These are phyloP conservation scores for Diplodia seriata DNA, from an alignment of 2,329 filamentous ascomycete species.

Conservation along the genomic window DNA sequence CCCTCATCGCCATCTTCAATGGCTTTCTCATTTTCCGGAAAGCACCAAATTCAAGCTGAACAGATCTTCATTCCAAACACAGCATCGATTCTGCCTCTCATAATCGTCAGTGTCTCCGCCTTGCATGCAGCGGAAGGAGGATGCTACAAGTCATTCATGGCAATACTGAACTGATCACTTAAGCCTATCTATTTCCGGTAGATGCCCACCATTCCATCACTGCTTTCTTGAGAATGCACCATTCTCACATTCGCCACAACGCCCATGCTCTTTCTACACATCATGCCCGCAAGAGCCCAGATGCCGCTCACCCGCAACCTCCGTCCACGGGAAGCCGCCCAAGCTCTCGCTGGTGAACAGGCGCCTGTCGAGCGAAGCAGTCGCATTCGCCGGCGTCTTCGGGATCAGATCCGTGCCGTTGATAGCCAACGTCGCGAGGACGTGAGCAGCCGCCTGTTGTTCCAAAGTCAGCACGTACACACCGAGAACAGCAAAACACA, in stretches of 20 bases:
- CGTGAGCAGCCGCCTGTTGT: slow-evolving; percentile 43
- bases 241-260: too few species aligned
- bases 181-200: too few species aligned
- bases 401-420: slow-evolving; percentile 45
- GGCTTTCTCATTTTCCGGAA: too few species aligned
- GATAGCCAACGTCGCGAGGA: slow-evolving; percentile 44
- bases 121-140: neutral
- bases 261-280: slow-evolving; percentile 34
- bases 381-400: slow-evolving; percentile 44
- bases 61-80: too few species aligned
- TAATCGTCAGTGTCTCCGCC: neutral
- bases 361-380: slow-evolving; percentile 41
- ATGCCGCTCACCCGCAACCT: slow-evolving; percentile 40
- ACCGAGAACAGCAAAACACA: too few species aligned
- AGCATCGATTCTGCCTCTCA: too few species aligned
- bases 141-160: too few species aligned
- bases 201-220: too few species aligned
- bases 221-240: too few species aligned
- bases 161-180: too few species aligned
- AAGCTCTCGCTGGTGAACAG: slow-evolving; percentile 38
- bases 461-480: slow-evolving; percentile 16
- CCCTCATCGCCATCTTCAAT: too few species aligned
- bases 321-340: slow-evolving; percentile 37
- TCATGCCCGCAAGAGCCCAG: slow-evolving; percentile 44
- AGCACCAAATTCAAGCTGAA: too few species aligned